These are phyloP conservation scores for Akanthomyces lecanii DNA, from an alignment of 2,329 filamentous ascomycete genomes.

Conservation along the genomic window DNA sequence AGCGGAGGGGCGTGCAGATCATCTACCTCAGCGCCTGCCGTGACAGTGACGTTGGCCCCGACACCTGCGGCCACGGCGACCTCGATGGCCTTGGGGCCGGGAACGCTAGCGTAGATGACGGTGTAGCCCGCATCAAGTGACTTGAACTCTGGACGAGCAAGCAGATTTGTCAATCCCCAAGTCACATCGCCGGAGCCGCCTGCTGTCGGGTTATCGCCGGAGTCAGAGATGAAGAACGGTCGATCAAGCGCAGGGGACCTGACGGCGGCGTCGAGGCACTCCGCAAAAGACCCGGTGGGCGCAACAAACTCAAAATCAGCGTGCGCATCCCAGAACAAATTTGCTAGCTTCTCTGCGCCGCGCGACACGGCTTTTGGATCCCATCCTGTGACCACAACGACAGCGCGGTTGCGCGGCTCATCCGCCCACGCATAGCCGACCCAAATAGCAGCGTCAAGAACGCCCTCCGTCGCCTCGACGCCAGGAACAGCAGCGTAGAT, in stretches of 20 bases:
- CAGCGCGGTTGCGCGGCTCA: conserved; percentile 48
- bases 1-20: conserved; percentile 44
- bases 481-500: conserved; percentile 45
- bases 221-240: conserved; percentile 53
- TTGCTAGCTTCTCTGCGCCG: conserved; percentile 43
- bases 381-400: conserved; percentile 49
- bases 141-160: conserved; percentile 43
- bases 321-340: conserved; percentile 44
- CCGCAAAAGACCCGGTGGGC: conserved; percentile 42
- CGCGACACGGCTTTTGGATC: conserved; percentile 32
- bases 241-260: conserved; percentile 29
- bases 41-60: conserved; percentile 45
- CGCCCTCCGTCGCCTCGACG: conserved; percentile 36
- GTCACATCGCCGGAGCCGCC: conserved; percentile 52
- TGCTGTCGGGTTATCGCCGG: conserved; percentile 52
- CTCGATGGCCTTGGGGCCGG: conserved; percentile 41
- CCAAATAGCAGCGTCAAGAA: conserved; percentile 51
- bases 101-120: conserved; percentile 51
- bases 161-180: conserved; percentile 44
- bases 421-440: conserved; percentile 55
- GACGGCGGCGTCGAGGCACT: conserved; percentile 45
- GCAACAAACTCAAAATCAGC: conserved; percentile 49
- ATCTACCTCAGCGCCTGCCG: conserved; percentile 47
- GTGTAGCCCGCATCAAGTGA: conserved; percentile 29
- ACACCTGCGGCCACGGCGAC: conserved; percentile 41